Evolutionary conservation across 2,329 filamentous ascomycete species (phyloP).

Genomic region (Botrytis fragariae): DNA sequence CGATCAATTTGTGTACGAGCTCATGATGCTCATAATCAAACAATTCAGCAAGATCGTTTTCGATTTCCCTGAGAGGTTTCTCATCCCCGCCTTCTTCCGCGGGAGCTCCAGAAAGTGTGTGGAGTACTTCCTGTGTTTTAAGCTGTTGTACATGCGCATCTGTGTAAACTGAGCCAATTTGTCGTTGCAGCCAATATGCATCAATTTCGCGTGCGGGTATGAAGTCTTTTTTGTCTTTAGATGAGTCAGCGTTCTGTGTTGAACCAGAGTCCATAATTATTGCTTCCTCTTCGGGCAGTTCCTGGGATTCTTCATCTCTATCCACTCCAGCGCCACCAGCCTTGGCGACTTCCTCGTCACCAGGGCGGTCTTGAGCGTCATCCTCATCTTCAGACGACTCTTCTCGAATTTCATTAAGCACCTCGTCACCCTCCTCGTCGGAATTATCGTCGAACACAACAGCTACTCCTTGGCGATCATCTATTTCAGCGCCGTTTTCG

Average conservation of each 20-base stretch:
- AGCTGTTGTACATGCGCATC: constrained; percentile 92
- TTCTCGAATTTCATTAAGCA: constrained; percentile 84
- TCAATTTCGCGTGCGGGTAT: constrained; percentile 89
- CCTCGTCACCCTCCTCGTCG: constrained; percentile 72
- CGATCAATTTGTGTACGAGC: constrained; percentile 83
- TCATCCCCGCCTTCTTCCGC: constrained; percentile 77
- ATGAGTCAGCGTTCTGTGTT: constrained; percentile 45
- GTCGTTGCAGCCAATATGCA: constrained; percentile 93
- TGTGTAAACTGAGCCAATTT: constrained; percentile 82
- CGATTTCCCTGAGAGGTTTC: constrained; percentile 84
- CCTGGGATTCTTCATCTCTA: constrained; percentile 49
- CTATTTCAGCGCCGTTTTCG: constrained; percentile 73
- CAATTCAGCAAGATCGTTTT: constrained; percentile 97
- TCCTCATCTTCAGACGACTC: constrained; percentile 82
- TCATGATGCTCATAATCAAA: constrained; percentile 98
- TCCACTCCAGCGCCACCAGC: constrained; percentile 50
- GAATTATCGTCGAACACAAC: constrained; percentile 94
- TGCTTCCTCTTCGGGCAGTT: constrained; percentile 63
- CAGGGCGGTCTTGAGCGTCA: constrained; percentile 58
- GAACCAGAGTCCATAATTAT: constrained; percentile 77
- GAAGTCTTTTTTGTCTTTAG: constrained; percentile 52
- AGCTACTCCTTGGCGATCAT: constrained; percentile 93
- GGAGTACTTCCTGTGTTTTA: constrained; percentile 81
- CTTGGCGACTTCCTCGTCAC: constrained; percentile 49
- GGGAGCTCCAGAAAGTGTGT: constrained; percentile 74